phyloP scores from a whole-genome alignment of 306 rosid species.

The Acacia crassicarpa region DNA sequence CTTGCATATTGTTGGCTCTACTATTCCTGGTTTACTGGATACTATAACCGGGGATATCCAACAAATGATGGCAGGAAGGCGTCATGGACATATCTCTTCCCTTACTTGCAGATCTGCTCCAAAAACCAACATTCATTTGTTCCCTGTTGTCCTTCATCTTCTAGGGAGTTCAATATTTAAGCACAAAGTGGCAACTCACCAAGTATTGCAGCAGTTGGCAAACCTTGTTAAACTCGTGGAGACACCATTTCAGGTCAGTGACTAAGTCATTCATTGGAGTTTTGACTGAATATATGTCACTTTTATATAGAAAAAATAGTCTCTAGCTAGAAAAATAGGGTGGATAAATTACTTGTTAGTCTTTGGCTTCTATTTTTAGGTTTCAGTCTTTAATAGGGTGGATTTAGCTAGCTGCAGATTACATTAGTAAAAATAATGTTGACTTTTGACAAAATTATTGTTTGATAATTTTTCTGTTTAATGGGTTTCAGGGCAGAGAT shows the following conservation, averaged over 20 bases:
- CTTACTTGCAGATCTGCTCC: slow-evolving; percentile 77
- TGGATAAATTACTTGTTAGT: neutral
- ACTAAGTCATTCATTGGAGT: slow-evolving; percentile 9
- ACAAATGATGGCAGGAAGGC: slow-evolving; percentile 89
- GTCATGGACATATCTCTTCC: slow-evolving; percentile 78
- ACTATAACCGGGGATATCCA: slow-evolving; percentile 77
- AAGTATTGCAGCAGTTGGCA: slow-evolving; percentile 80
- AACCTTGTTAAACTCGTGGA: slow-evolving; percentile 73
- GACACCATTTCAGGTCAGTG: slow-evolving; percentile 86
- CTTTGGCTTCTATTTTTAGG: neutral
- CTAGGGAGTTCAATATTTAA: slow-evolving; percentile 84
- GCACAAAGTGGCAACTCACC: slow-evolving; percentile 72
- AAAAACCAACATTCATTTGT: slow-evolving; percentile 73
- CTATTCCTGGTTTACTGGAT: slow-evolving; percentile 82
- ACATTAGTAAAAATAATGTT: slow-evolving; percentile 4
- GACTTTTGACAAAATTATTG: slow-evolving; percentile 19
- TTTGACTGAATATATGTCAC: neutral
- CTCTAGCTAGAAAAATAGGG: too few species aligned
- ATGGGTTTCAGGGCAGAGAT: slow-evolving; percentile 88
- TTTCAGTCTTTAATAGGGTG: slow-evolving; percentile 7
- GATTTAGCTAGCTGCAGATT: slow-evolving; percentile 7
- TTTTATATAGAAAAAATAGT: neutral
- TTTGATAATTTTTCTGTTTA: slow-evolving; percentile 28
- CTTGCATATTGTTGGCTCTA: slow-evolving; percentile 70
- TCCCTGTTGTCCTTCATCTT: slow-evolving; percentile 96